Evolutionary conservation across 2,329 filamentous ascomycete species (phyloP), one percentile per base, ranked within the genome.

Genomic region (Pseudogymnoascus sp.): DNA sequence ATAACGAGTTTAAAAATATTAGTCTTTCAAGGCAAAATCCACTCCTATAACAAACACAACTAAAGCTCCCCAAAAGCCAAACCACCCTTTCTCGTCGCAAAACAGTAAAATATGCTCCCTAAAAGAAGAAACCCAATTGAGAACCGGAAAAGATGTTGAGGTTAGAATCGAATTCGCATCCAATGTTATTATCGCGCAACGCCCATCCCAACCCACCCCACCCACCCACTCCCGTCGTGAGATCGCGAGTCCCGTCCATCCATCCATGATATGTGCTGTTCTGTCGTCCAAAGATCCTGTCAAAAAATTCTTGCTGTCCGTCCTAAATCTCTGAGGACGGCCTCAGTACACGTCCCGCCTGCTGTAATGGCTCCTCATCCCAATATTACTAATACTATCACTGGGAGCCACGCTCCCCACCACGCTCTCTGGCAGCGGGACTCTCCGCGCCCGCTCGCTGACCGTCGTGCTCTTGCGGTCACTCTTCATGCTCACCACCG

Each of bases 301-400:
- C 44, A 28, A 28, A 28, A 50, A 28, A n/a, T n/a, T 42, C 11
- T 15, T 31, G 23, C 44, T 31, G 23, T 53, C 44, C 13, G 19
- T 2, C 40, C 19, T 23, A 5, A 19, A 19, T 10, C 38, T 17
- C 8, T 3, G 2, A 11, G 40, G 40, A 23, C 3, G 35, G 5
- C 35, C 40, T 53, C 44, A 53, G 31, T 53, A 53, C 15, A 53
- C 44, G 2, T 53, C 23, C 8, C 44, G 13, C 15, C 44, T 28
- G 15, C 23, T 53, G 15, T 53, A 53, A 2, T 53, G 44, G 9
- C 72, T 73, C 44, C 76, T 74, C 65, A 71, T 78, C 21, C 83
- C 84, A n/a, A 86, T 78, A 67, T 82, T 83, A 71, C 83, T 86
- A 63, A 87, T 84, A 69, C 84, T 87, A 70, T 87, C 84, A 68